A percentile compares a stretch with the other conserved stretches of the same genome.
These are phyloP conservation scores for Penicillium sp. DNA, from an alignment of 2,329 filamentous ascomycete species.

Conservation along the genomic window DNA sequence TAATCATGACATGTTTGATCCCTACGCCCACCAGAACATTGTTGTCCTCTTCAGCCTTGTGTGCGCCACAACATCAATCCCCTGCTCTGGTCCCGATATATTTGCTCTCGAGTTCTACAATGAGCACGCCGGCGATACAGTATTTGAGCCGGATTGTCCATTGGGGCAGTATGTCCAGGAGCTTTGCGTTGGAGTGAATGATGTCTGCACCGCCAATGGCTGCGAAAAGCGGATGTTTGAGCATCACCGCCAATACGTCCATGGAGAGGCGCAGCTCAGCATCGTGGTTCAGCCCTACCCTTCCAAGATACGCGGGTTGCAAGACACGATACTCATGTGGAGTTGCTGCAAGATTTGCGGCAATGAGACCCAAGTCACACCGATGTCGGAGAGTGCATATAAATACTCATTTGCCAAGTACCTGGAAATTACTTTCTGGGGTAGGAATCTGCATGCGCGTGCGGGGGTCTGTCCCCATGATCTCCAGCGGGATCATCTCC, in stretches of 20 bases:
- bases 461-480: conserved; percentile 82
- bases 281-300: conserved; percentile 78
- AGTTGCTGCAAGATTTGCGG: conserved; percentile 90
- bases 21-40: conserved; percentile 93
- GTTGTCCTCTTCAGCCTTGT: conserved; percentile 91
- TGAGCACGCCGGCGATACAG: conserved; percentile 64
- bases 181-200: conserved; percentile 69
- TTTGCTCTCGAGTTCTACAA: conserved; percentile 90
- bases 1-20: conserved; percentile 85
- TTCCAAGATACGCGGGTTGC: conserved; percentile 59
- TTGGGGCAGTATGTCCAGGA: conserved; percentile 94
- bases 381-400: conserved; percentile 92
- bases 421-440: conserved; percentile 96
- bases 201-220: conserved; percentile 74
- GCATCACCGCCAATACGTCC: conserved; percentile 94
- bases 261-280: conserved; percentile 89
- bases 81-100: conserved; percentile 86
- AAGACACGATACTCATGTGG: conserved; percentile 91
- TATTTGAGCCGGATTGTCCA: conserved; percentile 78
- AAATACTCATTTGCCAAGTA: conserved; percentile 99
- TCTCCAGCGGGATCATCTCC: conserved; percentile 83
- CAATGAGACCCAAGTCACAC: conserved; percentile 80
- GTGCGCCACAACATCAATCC: conserved; percentile 88
- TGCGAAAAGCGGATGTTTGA: conserved; percentile 87
- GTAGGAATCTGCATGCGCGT: conserved; percentile 69